Evolutionary conservation across 2,329 filamentous ascomycete genomes (phyloP).

Genomic region (Fusarium denticulatum): DNA sequence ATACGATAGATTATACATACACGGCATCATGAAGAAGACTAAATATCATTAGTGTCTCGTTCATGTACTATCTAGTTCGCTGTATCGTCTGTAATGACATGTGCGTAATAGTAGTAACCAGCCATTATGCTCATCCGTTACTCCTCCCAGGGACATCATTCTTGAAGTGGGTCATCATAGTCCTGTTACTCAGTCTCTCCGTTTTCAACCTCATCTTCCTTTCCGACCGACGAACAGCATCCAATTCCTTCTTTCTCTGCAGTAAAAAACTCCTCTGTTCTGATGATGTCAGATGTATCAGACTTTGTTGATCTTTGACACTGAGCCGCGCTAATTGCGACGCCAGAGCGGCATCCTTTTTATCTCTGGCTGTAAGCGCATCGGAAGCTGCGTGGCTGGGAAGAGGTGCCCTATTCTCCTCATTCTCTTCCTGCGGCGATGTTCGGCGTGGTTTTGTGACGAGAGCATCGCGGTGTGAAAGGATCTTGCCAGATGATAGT

Average conservation of each 20-base stretch:
- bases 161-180: slow-evolving; percentile 21
- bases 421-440: not conserved
- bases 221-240: slow-evolving; percentile 4
- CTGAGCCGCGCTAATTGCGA: slow-evolving; percentile 20
- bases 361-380: slow-evolving; percentile 7
- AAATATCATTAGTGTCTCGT: accelerated
- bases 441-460: not conserved
- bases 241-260: slow-evolving; percentile 27
- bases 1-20: not conserved
- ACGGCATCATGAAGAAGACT: not conserved
- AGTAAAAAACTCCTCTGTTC: slow-evolving; percentile 24
- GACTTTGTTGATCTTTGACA: slow-evolving; percentile 28
- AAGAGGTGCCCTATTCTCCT: not conserved
- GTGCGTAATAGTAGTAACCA: slow-evolving; percentile 19
- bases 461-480: slow-evolving; percentile 19
- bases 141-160: slow-evolving; percentile 18
- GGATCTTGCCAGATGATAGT: slow-evolving; percentile 33
- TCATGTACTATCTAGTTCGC: accelerated
- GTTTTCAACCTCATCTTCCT: slow-evolving; percentile 7
- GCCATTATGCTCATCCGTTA: slow-evolving; percentile 45
- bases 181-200: slow-evolving; percentile 25
- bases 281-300: slow-evolving; percentile 29
- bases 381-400: accelerated
- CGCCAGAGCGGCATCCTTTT: slow-evolving; percentile 8
- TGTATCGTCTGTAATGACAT: accelerated